Evolutionary conservation across 2,329 filamentous ascomycete genomes (phyloP).

Genomic region (Penicillium concentricum): DNA sequence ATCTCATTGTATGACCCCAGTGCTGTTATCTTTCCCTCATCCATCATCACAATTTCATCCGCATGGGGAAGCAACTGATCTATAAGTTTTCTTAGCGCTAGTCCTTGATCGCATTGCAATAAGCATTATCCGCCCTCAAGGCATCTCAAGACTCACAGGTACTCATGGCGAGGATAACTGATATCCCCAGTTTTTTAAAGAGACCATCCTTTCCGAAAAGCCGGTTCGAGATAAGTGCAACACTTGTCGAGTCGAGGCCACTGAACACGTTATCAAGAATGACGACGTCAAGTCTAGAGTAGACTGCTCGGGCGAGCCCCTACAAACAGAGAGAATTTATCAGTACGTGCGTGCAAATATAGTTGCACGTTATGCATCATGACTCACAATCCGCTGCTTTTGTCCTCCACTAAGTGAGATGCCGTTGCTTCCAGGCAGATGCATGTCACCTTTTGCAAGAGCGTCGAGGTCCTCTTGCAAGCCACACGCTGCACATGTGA

Average conservation of each 20-base stretch:
- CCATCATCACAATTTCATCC: not conserved
- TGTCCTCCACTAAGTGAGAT: not conserved
- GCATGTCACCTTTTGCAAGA: conserved; percentile 30
- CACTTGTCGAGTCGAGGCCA: conserved; percentile 1
- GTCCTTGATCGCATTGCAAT: not conserved
- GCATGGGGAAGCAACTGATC: not conserved
- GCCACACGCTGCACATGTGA: conserved; percentile 20
- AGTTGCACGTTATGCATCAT: not conserved
- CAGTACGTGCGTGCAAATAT: not conserved
- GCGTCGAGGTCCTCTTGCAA: conserved; percentile 25
- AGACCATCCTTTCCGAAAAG: not conserved
- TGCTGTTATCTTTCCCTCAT: not conserved
- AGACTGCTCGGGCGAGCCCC: conserved; percentile 10
- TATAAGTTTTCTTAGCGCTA: not conserved
- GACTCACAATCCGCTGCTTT: not conserved
- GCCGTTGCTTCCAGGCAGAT: conserved; percentile 38
- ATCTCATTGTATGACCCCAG: not conserved
- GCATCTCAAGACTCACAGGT: not conserved
- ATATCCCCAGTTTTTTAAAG: not conserved
- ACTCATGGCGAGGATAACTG: not conserved
- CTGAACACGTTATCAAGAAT: conserved; percentile 10
- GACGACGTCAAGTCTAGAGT: conserved; percentile 2
- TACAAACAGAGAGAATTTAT: not conserved
- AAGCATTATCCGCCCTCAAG: not conserved
- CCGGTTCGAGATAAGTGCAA: not conserved